phyloP scores from a whole-genome alignment of 441 rosid species.

The Euphorbia celastroides region DNA sequence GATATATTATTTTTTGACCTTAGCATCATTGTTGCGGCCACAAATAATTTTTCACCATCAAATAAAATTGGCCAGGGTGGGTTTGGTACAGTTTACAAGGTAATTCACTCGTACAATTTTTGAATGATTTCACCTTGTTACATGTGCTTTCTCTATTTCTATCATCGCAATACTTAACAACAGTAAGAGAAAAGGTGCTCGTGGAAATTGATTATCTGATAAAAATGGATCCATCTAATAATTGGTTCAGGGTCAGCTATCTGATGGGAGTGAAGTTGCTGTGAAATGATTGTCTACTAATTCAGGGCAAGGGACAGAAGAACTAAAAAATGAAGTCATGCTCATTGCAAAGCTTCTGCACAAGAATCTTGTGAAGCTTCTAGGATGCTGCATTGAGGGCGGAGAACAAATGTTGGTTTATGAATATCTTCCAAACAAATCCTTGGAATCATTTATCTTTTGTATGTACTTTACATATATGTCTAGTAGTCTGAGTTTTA shows the following conservation, averaged over 20 bases:
- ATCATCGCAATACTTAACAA: neutral
- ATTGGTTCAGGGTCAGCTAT: conserved; percentile 29
- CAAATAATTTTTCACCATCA: conserved; percentile 10
- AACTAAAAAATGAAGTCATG: conserved; percentile 32
- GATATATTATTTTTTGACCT: conserved; percentile 6
- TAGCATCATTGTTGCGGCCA: conserved; percentile 11
- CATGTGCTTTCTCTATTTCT: neutral
- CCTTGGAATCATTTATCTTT: conserved; percentile 13
- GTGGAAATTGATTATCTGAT: too few relatives aligned
- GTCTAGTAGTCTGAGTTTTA: too few relatives aligned
- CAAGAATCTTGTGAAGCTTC: conserved; percentile 37
- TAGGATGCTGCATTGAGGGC: conserved; percentile 34
- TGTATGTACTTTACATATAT: neutral
- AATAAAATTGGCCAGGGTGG: conserved; percentile 28
- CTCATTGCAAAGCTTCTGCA: conserved; percentile 38
- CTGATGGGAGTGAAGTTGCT: conserved; percentile 33
- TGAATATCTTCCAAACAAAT: conserved; percentile 38
- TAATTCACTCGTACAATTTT: neutral
- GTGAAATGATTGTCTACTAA: conserved; percentile 27
- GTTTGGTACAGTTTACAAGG: conserved; percentile 32
- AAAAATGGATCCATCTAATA: too few relatives aligned
- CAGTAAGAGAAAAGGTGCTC: conserved; percentile 18
- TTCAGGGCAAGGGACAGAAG: conserved; percentile 33
- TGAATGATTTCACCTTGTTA: neutral
- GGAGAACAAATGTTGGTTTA: conserved; percentile 35